Evolutionary conservation across 352 stramenopile species (phyloP).

Genomic region (Blastocystis hominis): DNA sequence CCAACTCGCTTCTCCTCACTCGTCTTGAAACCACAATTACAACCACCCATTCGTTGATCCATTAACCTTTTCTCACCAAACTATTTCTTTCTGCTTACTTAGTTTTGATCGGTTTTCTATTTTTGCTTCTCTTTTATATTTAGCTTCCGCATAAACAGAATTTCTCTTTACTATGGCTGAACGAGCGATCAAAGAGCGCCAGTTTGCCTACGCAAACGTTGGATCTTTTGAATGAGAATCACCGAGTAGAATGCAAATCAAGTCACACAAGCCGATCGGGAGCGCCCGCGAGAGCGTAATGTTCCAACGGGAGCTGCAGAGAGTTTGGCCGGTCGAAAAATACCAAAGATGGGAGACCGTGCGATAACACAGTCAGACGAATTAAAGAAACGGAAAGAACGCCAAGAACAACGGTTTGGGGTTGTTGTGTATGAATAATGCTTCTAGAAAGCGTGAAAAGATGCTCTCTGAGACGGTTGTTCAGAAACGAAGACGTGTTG

Average conservation of each 20-base stretch:
- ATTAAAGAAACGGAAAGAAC: constrained; percentile 42
- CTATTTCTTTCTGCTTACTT: neutral
- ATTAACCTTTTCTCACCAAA: neutral
- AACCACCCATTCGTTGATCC: neutral
- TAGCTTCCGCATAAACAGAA: neutral
- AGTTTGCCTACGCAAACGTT: constrained; percentile 13
- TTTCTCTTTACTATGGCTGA: neutral
- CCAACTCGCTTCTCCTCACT: neutral
- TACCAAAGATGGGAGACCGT: constrained; percentile 55
- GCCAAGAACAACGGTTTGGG: neutral
- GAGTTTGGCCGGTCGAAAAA: neutral
- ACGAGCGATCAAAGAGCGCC: constrained; percentile 13
- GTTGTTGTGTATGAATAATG: neutral
- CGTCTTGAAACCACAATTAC: neutral
- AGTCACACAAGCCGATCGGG: neutral
- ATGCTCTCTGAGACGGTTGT: neutral
- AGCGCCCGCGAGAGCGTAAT: neutral
- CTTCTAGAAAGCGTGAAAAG: neutral
- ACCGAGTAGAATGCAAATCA: neutral
- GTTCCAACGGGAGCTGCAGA: constrained; percentile 56
- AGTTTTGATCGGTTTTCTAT: neutral
- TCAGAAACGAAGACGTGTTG: constrained; percentile 32
- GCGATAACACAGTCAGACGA: neutral
- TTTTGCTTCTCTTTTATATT: neutral
- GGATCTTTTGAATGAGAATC: neutral